Conservation (phyloP, 2,329 filamentous ascomycete genomes). For the Trichophyton schoenleinii region DNA sequence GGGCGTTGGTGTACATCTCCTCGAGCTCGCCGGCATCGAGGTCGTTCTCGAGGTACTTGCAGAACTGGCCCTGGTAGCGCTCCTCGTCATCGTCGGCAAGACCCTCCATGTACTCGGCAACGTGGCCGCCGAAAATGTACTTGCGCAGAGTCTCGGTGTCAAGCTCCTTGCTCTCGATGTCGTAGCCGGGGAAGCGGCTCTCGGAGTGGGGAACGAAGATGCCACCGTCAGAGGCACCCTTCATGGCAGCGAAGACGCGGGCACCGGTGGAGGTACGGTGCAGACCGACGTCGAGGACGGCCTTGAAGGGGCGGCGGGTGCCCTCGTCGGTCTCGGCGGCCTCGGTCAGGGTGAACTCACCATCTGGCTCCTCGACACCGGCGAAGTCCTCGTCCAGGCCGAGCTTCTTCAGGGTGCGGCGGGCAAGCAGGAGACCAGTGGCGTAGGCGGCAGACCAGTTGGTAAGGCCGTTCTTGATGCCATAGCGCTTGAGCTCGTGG, state of each 20-base stretch:
- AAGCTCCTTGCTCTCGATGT: constrained; percentile 95
- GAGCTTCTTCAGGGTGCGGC: constrained; percentile 94
- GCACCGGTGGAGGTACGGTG: constrained; percentile 94
- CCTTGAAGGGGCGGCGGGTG: constrained; percentile 94
- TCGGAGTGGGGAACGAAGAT: constrained; percentile 96
- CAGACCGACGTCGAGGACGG: constrained; percentile 95
- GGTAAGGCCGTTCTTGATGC: constrained; percentile 95
- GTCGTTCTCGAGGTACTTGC: constrained; percentile 93
- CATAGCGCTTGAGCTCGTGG: constrained; percentile 96
- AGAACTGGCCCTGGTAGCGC: constrained; percentile 97
- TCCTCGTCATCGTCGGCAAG: constrained; percentile 99
- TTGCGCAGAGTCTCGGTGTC: constrained; percentile 93
- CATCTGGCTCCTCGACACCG: constrained; percentile 93
- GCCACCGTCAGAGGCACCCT: constrained; percentile 97
- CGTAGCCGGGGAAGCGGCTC: constrained; percentile 98
- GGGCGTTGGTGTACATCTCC: constrained; percentile 89
- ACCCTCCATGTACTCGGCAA: constrained; percentile 99
- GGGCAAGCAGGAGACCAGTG: constrained; percentile 91
- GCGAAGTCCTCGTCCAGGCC: constrained; percentile 83
- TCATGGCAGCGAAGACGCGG: constrained; percentile 98
- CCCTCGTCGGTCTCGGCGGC: constrained; percentile 80
- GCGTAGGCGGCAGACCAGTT: constrained; percentile 99
- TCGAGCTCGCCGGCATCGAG: constrained; percentile 92
- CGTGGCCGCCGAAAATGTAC: constrained; percentile 98
- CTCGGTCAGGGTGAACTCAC: constrained; percentile 93